Evolutionary conservation across 2,329 filamentous ascomycete species (phyloP), one percentile per base, ranked within the genome.

Genomic region (Fonsecaea pedrosoi): DNA sequence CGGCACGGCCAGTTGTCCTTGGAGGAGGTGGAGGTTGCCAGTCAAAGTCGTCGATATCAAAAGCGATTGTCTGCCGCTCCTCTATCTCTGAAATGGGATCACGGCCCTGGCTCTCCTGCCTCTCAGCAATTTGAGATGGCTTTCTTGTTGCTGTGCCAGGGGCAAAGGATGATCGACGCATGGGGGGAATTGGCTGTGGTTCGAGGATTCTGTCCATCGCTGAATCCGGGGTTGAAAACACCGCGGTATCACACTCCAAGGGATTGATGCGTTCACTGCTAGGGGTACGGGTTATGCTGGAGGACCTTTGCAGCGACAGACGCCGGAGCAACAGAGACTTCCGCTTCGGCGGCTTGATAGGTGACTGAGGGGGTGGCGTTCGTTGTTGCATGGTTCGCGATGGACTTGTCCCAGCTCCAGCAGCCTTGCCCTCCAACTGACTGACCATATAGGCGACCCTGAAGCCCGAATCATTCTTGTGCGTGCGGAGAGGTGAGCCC

Each of bases 101-200:
- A 30, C 62, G 48, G 56, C 56, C 32, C 45, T 38, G 30, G 18
- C 61, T 60, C 4, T 66, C 54, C 59, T 59, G 56, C 10, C 65
- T 59, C 2, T 18, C 1, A 13, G 48, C 15, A 12, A 32, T 48
- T 25, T 58, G 32, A 34, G 58, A 66, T 32, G 61, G 32, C 50
- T 69, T 70, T 56, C 71, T 71, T 4, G 71, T 73, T 38, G 71
- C 71, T 9, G 65, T 64, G 9, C 71, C 71, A 53, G 71, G 71
- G 1, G 67, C 65, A 60, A 71, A 73, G 18, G 70, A 72, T 21
- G 71, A 56, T 57, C 70, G 64, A 18, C 70, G 71, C 15, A 66
- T 66, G n/a, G 70, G 60, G 50, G 70, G 70, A 42, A 67, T 66
- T 4, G 66, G 55, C 32, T 64, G 67, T 8, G 59, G 53, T n/a